Percentiles rank a stretch among this genome's conserved stretches.
Evolutionary conservation across 192 early-diverging fungal genomes (phyloP).

Genomic region (Radiomyces spectabilis): DNA sequence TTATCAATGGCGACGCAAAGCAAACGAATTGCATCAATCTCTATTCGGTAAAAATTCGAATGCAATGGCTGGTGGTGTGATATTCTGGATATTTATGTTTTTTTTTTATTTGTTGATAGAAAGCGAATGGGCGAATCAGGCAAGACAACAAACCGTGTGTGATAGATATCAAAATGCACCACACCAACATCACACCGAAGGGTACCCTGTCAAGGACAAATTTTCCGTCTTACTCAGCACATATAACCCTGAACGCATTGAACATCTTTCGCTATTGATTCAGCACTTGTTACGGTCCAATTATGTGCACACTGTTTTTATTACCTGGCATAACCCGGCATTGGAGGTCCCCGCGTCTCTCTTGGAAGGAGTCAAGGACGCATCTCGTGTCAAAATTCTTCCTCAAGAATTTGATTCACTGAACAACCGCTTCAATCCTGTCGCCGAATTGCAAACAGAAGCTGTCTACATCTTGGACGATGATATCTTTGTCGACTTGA

Average conservation of each 20-base stretch:
- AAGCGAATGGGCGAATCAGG: constrained; percentile 7
- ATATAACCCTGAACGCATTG: constrained; percentile 23
- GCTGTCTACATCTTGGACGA: constrained; percentile 28
- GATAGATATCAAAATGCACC: constrained; percentile 9
- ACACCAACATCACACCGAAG: too few species aligned
- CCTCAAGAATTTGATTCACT: constrained; percentile 23
- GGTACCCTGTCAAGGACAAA: constrained; percentile 8
- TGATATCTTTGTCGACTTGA: constrained; percentile 16
- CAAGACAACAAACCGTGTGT: constrained; percentile 2
- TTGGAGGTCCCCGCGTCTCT: constrained; percentile 14
- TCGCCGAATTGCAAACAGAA: constrained; percentile 2
- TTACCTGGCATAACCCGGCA: constrained; percentile 33
- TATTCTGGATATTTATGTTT: too few species aligned
- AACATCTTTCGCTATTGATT: constrained; percentile 16
- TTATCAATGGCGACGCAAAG: constrained; percentile 2
- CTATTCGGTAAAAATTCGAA: too few species aligned
- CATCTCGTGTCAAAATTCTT: constrained; percentile 6
- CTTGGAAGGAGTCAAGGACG: not conserved
- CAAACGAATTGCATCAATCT: not conserved
- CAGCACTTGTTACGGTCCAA: constrained; percentile 11
- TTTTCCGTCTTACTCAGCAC: constrained; percentile 24
- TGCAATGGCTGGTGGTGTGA: too few species aligned
- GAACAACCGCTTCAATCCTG: constrained; percentile 32
- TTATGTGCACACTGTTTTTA: constrained; percentile 16
- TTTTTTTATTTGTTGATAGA: too few species aligned